phyloP scores from a whole-genome alignment of 129 eudicot species.

The Sambucus nigra region DNA sequence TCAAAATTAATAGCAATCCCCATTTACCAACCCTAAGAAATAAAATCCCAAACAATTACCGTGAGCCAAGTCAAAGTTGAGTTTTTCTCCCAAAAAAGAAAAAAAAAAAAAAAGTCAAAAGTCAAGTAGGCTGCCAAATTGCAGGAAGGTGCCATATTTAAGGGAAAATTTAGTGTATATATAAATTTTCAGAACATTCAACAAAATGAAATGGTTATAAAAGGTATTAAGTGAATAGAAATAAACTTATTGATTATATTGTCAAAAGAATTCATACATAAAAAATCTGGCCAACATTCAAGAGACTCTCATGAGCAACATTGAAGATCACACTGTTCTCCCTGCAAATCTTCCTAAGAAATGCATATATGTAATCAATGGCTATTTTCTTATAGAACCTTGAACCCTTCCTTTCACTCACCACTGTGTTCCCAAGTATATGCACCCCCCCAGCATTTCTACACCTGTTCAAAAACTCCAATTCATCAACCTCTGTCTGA shows the following conservation, averaged over 20 bases:
- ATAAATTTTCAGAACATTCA: too few relatives aligned
- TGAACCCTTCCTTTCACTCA: slow-evolving; percentile 66
- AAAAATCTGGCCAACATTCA: slow-evolving; percentile 91
- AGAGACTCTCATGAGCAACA: slow-evolving; percentile 90
- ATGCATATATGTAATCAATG: slow-evolving; percentile 79
- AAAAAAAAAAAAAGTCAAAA: too few relatives aligned
- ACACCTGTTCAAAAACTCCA: slow-evolving; percentile 60
- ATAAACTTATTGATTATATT: too few relatives aligned
- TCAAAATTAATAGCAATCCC: too few relatives aligned
- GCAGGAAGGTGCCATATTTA: too few relatives aligned
- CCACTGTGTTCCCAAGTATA: slow-evolving; percentile 78
- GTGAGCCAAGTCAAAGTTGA: too few relatives aligned
- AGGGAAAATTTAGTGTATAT: too few relatives aligned
- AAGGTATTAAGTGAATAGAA: background rate
- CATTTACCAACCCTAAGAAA: too few relatives aligned
- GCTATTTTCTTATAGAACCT: slow-evolving; percentile 47
- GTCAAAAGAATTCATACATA: slow-evolving; percentile 43
- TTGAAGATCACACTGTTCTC: slow-evolving; percentile 90
- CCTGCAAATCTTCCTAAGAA: slow-evolving; percentile 90
- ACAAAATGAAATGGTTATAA: background rate
- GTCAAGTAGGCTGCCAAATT: too few relatives aligned
- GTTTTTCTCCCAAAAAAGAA: too few relatives aligned
- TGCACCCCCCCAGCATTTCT: slow-evolving; percentile 95
- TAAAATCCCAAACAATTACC: too few relatives aligned
- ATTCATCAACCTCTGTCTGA: slow-evolving; percentile 61